Evolutionary conservation across 2,329 filamentous ascomycete genomes (phyloP), one percentile per base, ranked within the genome.

Genomic region (Pyrenochaeta sp.): DNA sequence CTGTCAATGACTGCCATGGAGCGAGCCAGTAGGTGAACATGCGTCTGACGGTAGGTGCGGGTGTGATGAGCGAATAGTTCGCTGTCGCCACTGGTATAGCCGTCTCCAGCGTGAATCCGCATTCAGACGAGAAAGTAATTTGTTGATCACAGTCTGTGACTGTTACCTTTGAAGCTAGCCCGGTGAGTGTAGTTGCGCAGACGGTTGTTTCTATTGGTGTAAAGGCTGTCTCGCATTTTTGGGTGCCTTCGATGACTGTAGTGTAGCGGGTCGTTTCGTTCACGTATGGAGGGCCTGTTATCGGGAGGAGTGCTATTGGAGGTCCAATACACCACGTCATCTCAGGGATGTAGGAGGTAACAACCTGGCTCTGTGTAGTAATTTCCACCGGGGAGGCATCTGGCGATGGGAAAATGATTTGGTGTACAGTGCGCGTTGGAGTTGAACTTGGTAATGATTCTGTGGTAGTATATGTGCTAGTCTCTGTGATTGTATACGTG

Each of bases 61-160:
- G 71, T 0, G 78, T 79, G 44, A 77, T 75, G 6, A 68, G 49
- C 4, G 60, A 51, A 29, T 57, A 57, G 41, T 56, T 51, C 4
- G 21, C 48, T 4, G 51, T 63, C 23, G 23, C 23, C 4, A 56
- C 52, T 1, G 51, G 45, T 0, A 67, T 67, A 5, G 77, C 73
- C 4, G 71, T 75, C 5, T 73, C 72, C n/a, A 80, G 56, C 1
- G 69, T 69, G 60, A 74, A 78, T n/a, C 77, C 78, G 43, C 74
- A 77, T 40, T 79, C 72, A 44, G 72, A 79, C 1, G 78, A 80
- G 58, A 80, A 81, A 3, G 78, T 80, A 42, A 81, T 69, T 17
- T 80, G 71, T 49, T 81, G 77, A 20, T 68, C 67, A 56, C 79
- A 81, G 5, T 74, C 66, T 12, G 77, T 73, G 45, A 81, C 69